These are phyloP conservation scores for Aurantiochytrium sp. DNA, from an alignment of 108 stramenopile species.

Conservation along the genomic window DNA sequence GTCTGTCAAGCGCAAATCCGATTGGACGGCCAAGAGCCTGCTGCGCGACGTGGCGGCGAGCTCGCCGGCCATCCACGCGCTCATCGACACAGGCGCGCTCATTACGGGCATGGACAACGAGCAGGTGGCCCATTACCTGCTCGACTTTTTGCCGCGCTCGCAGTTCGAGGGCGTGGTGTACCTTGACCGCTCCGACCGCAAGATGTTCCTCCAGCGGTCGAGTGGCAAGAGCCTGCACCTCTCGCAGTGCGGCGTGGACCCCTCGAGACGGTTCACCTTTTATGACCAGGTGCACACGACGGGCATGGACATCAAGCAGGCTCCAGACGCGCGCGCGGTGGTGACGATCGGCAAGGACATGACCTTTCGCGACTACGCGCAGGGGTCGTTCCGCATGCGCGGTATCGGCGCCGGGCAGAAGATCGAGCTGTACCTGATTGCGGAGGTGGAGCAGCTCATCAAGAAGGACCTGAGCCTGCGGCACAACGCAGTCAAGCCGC, in stretches of 20 bases:
- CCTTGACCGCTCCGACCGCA: constrained; percentile 82
- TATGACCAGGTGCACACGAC: constrained; percentile 97
- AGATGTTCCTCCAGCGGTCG: constrained; percentile 73
- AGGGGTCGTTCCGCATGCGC: constrained; percentile 93
- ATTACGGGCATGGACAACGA: constrained; percentile 90
- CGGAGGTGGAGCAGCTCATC: constrained; percentile 75
- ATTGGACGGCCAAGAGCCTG: constrained; percentile 74
- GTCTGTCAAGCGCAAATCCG: constrained; percentile 56
- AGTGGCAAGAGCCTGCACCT: constrained; percentile 51
- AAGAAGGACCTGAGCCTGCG: background rate
- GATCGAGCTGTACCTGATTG: constrained; percentile 79
- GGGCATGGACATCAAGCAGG: constrained; percentile 94
- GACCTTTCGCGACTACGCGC: constrained; percentile 93
- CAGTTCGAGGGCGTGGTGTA: constrained; percentile 86
- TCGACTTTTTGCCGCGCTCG: constrained; percentile 66
- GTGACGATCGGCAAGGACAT: constrained; percentile 95
- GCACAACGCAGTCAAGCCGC: background rate
- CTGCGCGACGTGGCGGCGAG: constrained; percentile 72
- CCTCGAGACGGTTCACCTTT: constrained; percentile 81
- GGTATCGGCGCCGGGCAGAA: constrained; percentile 90
- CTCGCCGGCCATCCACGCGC: constrained; percentile 68
- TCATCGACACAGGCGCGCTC: constrained; percentile 92
- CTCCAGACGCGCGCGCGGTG: constrained; percentile 76
- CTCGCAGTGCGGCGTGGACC: constrained; percentile 78
- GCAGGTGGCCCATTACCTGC: constrained; percentile 79